These are phyloP conservation scores for Aspergillaceae sp. DNA, from an alignment of 2,329 filamentous ascomycete genomes.

Conservation along the genomic window DNA sequence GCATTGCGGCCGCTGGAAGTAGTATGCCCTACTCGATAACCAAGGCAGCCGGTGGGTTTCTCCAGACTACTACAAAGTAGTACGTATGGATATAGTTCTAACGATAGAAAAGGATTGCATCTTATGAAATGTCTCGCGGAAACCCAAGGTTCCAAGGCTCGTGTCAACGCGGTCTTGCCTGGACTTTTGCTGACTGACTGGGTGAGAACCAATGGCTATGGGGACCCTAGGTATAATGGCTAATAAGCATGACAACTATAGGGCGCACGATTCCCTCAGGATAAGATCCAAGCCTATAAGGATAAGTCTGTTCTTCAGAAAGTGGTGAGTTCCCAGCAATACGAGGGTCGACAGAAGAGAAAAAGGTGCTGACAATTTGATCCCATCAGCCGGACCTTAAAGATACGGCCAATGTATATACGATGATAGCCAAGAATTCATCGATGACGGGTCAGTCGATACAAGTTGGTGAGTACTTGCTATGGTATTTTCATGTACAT, in stretches of 20 bases:
- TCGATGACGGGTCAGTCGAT: constrained; percentile 41
- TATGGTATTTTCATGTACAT: neutral
- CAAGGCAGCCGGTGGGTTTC: constrained; percentile 56
- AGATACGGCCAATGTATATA: constrained; percentile 34
- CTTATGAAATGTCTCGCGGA: constrained; percentile 57
- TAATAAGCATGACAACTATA: constrained; percentile 8
- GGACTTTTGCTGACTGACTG: constrained; percentile 61
- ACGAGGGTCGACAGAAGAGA: neutral
- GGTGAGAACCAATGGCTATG: constrained; percentile 31
- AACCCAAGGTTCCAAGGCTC: constrained; percentile 53
- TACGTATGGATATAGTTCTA: neutral
- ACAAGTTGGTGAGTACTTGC: constrained; percentile 30
- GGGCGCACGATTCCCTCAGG: constrained; percentile 51
- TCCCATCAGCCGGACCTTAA: constrained; percentile 32
- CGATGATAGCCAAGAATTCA: constrained; percentile 35
- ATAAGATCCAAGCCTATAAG: constrained; percentile 47
- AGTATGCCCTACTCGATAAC: constrained; percentile 67
- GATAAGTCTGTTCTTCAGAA: constrained; percentile 53
- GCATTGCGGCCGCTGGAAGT: constrained; percentile 44
- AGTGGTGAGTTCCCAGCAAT: constrained; percentile 35
- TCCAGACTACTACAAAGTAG: constrained; percentile 3
- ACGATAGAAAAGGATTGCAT: constrained; percentile 44
- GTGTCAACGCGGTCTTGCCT: constrained; percentile 57
- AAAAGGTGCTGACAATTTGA: constrained; percentile 1
- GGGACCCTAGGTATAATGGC: neutral